phyloP scores from a whole-genome alignment of 106 monocot genomes.

The Acanthochlamys bracteata region DNA sequence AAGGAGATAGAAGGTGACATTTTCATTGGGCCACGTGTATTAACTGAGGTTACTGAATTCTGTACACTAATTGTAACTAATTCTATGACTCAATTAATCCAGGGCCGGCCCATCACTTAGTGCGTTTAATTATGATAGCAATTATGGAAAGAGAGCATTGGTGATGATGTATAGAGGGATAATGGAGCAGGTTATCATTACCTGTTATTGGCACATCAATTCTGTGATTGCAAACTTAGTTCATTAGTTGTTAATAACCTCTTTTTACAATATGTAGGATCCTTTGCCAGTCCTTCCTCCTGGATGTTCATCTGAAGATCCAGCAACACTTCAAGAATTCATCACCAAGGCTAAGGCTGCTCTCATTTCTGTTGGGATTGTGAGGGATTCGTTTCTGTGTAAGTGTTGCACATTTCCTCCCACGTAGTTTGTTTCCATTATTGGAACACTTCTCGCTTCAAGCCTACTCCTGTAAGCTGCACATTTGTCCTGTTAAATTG shows the following conservation, averaged over 20 bases:
- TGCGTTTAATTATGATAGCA: slow-evolving; percentile 90
- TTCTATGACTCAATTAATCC: not conserved
- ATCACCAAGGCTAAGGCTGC: slow-evolving; percentile 81
- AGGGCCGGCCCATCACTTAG: slow-evolving; percentile 91
- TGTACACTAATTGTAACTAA: not conserved
- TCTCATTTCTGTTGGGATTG: slow-evolving; percentile 83
- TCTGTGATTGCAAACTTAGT: not conserved
- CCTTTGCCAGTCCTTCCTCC: slow-evolving; percentile 70
- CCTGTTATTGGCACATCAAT: slow-evolving; percentile 2
- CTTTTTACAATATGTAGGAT: too few relatives aligned
- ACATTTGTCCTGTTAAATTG: too few relatives aligned
- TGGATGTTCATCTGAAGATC: slow-evolving; percentile 72
- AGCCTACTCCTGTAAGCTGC: too few relatives aligned
- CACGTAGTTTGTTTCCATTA: too few relatives aligned
- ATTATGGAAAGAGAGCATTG: slow-evolving; percentile 81
- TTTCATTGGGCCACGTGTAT: not conserved
- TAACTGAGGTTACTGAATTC: not conserved
- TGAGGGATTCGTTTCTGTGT: slow-evolving; percentile 67
- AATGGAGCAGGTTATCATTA: slow-evolving; percentile 80
- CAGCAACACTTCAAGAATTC: slow-evolving; percentile 54
- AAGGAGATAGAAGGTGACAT: slow-evolving; percentile 97
- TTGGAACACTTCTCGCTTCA: too few relatives aligned
- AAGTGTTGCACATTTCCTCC: slow-evolving; percentile 17
- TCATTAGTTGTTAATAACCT: slow-evolving; percentile 13
- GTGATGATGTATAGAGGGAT: slow-evolving; percentile 84